Evolutionary conservation across 768 basidiomycete species (phyloP), one percentile per base, ranked within the genome.

Genomic region (Xerocomellus chrysenteron): DNA sequence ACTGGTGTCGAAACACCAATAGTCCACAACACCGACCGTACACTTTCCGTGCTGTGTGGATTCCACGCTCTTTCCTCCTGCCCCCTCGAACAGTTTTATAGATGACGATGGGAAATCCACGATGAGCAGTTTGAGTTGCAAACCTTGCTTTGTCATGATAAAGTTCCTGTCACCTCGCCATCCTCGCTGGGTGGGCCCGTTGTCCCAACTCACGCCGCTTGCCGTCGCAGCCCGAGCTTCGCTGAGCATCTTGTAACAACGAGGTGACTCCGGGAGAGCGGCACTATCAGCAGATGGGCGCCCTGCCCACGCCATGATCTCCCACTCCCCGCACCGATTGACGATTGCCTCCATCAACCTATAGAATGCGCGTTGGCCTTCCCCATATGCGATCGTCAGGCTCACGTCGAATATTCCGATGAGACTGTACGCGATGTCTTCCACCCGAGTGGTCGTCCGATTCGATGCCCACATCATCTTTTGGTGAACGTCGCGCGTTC

Each of bases 401-500:
- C 66, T 70, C 39, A 73, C 68, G 24, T 74, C 68, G 12, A 74
- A 72, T 33, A 74, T 44, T 9, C 72, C 72, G 47, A 73, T 68
- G 35, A 74, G 66, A 36, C 54, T 66, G 50, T 73, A 73, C 1
- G 73, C 72, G 14, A 61, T 61, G 48, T 74, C 72, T 50, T 73
- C 72, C 17, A 71, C 56, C 5, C 68, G 55, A 2, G 73, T 74
- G 1, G 72, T 74, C 13, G 61, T 73, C 54, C 73, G 63, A 7
- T 55, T 70, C 21, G 73, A 67, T 5, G 72, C 73, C 72, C 72
- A 74, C 52, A 63, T 61, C 63, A 74, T 69, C 62, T 58, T 70
- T 52, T 63, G 58, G 43, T 65, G 68, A 10, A 72, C 60, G n/a
- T 60, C 44, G 39, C 58, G 61, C 3, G 56, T 65, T 19, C 72